Base-by-base conservation (phyloP, 495 filamentous ascomycete genomes). In the Neurospora sublineolata region DNA sequence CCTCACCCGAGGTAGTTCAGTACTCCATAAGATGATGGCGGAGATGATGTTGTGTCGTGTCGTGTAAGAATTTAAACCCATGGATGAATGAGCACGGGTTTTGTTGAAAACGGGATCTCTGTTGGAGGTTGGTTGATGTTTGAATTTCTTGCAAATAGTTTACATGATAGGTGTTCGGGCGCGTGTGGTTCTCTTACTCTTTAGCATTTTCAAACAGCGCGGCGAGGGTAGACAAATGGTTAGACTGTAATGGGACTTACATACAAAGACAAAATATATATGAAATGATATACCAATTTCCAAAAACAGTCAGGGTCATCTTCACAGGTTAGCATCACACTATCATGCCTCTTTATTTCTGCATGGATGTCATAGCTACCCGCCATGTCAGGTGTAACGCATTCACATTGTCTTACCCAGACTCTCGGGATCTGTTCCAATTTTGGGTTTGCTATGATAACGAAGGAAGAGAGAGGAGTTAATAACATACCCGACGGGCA, bases 1-100 rank as follows among this genome's bases (percentile, higher is more conserved):
- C 93, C 93, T 2, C 82, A 85, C 71, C 84, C 84, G 18, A 76
- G 76, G 73, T 83, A 74, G 39, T 16, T 37, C 9, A 37, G 20
- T 38, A 42, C 72, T 64, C 16, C 40, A 18, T 18, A 36, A 36
- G 40, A 42, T 5, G 16, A 14, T 42, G 3, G 16, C 7, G 40
- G 27, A 14, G 14, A 58, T 70, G 52, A 3, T 16, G 11, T 58
- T 8, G 42, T 52, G 20, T 27, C 52, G 20, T 60, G 52, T 60
- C 27, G 12, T 44, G 23, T 76, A 71, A 12, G 52, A 33, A 64
- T n/a, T 7, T n/a, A 37, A 20, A 18, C 27, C 23, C 27, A 12
- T 16, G 11, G 52, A 18, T 30, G 23, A 30, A 60, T 9, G 12
- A 60, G 52, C 12, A 33, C 27, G 14, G 27, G 52, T 30, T 16